These are phyloP conservation scores for Pestalotiopsis sp. DNA, from an alignment of 2,329 filamentous ascomycete species.

Conservation along the genomic window DNA sequence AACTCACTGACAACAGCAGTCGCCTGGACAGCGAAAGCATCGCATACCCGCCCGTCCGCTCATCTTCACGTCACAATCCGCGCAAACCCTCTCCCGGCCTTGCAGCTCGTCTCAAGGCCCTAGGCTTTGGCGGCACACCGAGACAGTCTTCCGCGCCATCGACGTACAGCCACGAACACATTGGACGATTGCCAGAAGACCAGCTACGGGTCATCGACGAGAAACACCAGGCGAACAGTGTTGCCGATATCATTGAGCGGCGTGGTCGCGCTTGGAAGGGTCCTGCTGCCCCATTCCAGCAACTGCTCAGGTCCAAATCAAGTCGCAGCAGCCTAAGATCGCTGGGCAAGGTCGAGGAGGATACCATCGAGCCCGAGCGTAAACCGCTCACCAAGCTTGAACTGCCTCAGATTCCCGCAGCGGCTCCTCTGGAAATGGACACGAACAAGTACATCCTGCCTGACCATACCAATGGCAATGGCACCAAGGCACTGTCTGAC, in stretches of 20 bases:
- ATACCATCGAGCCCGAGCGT: neutral
- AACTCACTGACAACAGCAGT: slow-evolving; percentile 14
- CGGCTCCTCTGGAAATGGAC: slow-evolving; percentile 64
- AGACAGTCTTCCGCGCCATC: slow-evolving; percentile 40
- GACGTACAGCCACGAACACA: slow-evolving; percentile 42
- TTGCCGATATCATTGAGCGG: slow-evolving; percentile 57
- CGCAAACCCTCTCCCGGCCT: slow-evolving; percentile 67
- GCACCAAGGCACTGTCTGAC: slow-evolving; percentile 63
- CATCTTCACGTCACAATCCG: slow-evolving; percentile 33
- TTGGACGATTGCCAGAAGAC: slow-evolving; percentile 72
- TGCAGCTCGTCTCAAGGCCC: slow-evolving; percentile 65
- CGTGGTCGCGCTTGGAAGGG: slow-evolving; percentile 75
- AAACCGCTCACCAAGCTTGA: slow-evolving; percentile 29
- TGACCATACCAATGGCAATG: slow-evolving; percentile 70
- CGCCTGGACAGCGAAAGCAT: slow-evolving; percentile 13
- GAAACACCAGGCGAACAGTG: slow-evolving; percentile 58
- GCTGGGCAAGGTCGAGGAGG: slow-evolving; percentile 19
- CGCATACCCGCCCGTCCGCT: slow-evolving; percentile 24
- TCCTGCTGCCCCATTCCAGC: slow-evolving; percentile 54
- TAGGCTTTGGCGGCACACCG: slow-evolving; percentile 55
- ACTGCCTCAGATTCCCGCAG: slow-evolving; percentile 54
- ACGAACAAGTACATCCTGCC: slow-evolving; percentile 75
- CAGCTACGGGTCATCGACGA: slow-evolving; percentile 72
- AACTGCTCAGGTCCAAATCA: slow-evolving; percentile 30
- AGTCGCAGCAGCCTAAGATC: slow-evolving; percentile 31